Evolutionary conservation across 306 rosid genomes (phyloP).

Genomic region (Prunus davidiana): DNA sequence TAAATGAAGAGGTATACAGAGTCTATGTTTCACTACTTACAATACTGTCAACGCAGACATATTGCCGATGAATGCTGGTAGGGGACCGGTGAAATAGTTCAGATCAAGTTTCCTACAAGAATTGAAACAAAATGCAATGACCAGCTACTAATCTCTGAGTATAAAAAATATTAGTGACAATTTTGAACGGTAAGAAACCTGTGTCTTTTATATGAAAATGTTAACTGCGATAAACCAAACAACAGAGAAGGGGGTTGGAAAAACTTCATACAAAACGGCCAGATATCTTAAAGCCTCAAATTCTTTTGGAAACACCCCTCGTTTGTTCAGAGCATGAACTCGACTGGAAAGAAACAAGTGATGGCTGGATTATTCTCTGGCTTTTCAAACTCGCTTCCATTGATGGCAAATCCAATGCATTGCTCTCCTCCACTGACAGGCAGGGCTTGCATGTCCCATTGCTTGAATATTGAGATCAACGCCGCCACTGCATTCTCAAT

Average conservation of each 20-base stretch:
- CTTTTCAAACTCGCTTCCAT: neutral
- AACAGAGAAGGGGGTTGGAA: neutral
- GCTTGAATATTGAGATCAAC: slow-evolving; percentile 10
- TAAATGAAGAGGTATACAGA: too few species aligned
- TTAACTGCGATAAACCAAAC: neutral
- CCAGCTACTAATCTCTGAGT: neutral
- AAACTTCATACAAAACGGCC: slow-evolving; percentile 11
- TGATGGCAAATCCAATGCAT: slow-evolving; percentile 20
- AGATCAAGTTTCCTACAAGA: slow-evolving; percentile 21
- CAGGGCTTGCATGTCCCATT: slow-evolving; percentile 11
- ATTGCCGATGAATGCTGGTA: slow-evolving; percentile 25
- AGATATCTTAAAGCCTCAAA: slow-evolving; percentile 13
- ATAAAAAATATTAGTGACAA: neutral
- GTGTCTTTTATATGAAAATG: too few species aligned
- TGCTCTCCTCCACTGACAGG: slow-evolving; percentile 20
- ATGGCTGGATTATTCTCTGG: neutral
- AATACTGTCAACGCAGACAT: neutral
- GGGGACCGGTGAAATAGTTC: slow-evolving; percentile 23
- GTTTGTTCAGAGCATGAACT: neutral
- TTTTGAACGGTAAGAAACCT: too few species aligned
- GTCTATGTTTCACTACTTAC: slow-evolving; percentile 10
- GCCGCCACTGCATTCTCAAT: too few species aligned
- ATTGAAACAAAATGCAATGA: neutral
- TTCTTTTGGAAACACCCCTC: slow-evolving; percentile 12
- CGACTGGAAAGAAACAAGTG: slow-evolving; percentile 20